Percentiles rank a stretch among this genome's conserved stretches.
Evolutionary conservation across 2,329 filamentous ascomycete species (phyloP).

Genomic region (Piedraia hortae): DNA sequence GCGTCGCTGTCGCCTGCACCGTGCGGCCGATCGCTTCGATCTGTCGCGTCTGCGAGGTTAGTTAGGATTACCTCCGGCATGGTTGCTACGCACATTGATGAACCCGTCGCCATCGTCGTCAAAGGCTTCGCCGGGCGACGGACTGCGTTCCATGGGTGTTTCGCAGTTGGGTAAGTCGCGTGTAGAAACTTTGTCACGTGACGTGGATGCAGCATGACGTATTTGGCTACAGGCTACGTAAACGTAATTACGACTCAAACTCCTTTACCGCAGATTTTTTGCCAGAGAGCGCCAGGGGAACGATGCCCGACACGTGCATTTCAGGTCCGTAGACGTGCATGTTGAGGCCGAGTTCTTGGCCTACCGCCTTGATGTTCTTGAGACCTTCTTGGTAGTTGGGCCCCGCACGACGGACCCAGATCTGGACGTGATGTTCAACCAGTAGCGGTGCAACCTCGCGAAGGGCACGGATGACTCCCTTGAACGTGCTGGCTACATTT

Average conservation of each 20-base stretch:
- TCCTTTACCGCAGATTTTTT: slow-evolving; percentile 35
- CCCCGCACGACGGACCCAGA: slow-evolving; percentile 76
- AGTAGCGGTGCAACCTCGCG: slow-evolving; percentile 67
- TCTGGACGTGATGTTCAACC: slow-evolving; percentile 89
- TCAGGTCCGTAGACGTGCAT: slow-evolving; percentile 74
- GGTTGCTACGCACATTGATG: too few species aligned
- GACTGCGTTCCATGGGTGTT: too few species aligned
- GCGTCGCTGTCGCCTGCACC: slow-evolving; percentile 54
- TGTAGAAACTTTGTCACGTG: not conserved
- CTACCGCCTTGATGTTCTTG: slow-evolving; percentile 97
- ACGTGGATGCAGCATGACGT: too few species aligned
- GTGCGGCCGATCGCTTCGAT: slow-evolving; percentile 49
- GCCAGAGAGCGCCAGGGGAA: slow-evolving; percentile 52
- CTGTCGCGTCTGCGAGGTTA: too few species aligned
- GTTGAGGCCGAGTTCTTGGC: slow-evolving; percentile 75
- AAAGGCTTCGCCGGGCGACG: too few species aligned
- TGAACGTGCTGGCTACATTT: slow-evolving; percentile 94
- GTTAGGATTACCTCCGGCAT: too few species aligned
- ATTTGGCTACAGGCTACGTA: too few species aligned
- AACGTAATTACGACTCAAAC: slow-evolving; percentile 28
- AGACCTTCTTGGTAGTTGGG: slow-evolving; percentile 99
- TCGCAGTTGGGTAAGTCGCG: too few species aligned
- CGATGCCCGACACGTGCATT: slow-evolving; percentile 83
- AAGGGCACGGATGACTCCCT: slow-evolving; percentile 92
- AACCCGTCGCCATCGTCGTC: too few species aligned